These are phyloP conservation scores for Agroathelia rolfsii DNA, from an alignment of 1,284 basidiomycete species.

Conservation along the genomic window DNA sequence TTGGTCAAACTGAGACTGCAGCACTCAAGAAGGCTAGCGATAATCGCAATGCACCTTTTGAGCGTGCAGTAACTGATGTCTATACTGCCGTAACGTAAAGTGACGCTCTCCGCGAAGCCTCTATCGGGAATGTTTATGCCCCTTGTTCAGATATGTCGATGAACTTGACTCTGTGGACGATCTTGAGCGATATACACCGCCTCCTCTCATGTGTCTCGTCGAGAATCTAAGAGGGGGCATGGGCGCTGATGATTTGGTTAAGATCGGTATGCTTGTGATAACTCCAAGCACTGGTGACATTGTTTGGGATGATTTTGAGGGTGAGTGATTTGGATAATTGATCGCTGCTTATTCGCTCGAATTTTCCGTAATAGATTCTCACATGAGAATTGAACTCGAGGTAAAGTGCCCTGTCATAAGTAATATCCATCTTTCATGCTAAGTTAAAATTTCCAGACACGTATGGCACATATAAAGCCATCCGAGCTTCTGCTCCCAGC, in stretches of 20 bases:
- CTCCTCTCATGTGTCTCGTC: slow-evolving; percentile 62
- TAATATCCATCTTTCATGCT: slow-evolving; percentile 5
- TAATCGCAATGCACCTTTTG: slow-evolving; percentile 76
- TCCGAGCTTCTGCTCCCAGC: slow-evolving; percentile 71
- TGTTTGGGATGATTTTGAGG: slow-evolving; percentile 85
- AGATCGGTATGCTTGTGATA: slow-evolving; percentile 71
- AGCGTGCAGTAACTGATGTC: slow-evolving; percentile 69
- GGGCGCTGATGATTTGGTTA: slow-evolving; percentile 47
- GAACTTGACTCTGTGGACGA: slow-evolving; percentile 62
- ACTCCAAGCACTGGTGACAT: slow-evolving; percentile 86
- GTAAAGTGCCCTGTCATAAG: slow-evolving; percentile 23
- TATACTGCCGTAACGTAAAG: slow-evolving; percentile 87
- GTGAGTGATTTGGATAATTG: slow-evolving; percentile 24
- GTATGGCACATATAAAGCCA: slow-evolving; percentile 77
- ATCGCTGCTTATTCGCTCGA: slow-evolving; percentile 4
- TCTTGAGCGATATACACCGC: slow-evolving; percentile 40
- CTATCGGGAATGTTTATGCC: slow-evolving; percentile 2
- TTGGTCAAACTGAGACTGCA: slow-evolving; percentile 90
- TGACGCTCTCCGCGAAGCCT: no score
- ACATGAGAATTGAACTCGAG: slow-evolving; percentile 84
- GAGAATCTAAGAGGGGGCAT: slow-evolving; percentile 50
- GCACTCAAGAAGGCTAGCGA: slow-evolving; percentile 89
- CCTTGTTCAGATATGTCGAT: slow-evolving; percentile 54
- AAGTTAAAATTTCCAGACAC: slow-evolving; percentile 63
- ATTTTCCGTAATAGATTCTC: slow-evolving; percentile 41